phyloP scores from a whole-genome alignment of 257 asterid genomes.

The Solanum lycopersicoides region DNA sequence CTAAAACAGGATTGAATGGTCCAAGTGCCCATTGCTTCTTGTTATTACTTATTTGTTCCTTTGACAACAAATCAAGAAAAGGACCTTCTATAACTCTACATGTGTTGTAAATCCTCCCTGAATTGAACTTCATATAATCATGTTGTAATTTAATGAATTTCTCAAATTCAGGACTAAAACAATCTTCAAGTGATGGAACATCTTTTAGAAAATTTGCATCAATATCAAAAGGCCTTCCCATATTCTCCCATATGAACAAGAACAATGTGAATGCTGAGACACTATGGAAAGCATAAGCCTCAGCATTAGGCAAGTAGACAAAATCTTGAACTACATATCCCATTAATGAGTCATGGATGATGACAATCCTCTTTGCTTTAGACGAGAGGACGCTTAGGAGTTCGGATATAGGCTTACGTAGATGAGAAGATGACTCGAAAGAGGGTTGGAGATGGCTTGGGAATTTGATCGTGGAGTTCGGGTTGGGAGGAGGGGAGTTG shows the following conservation, averaged over 20 bases:
- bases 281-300: slow-evolving; percentile 43
- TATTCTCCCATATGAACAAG: slow-evolving; percentile 40
- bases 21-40: slow-evolving; percentile 66
- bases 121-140: slow-evolving; percentile 13
- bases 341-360: slow-evolving; percentile 50
- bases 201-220: slow-evolving; percentile 16
- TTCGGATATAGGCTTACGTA: slow-evolving; percentile 27
- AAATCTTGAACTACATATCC: slow-evolving; percentile 53
- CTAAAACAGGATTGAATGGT: slow-evolving; percentile 49
- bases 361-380: slow-evolving; percentile 13
- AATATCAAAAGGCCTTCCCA: slow-evolving; percentile 31
- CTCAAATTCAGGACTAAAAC: slow-evolving; percentile 36
- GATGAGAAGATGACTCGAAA: slow-evolving; percentile 19
- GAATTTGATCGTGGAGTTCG: slow-evolving; percentile 8
- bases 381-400: slow-evolving; percentile 16
- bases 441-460: slow-evolving; percentile 42
- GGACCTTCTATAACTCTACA: slow-evolving; percentile 38
- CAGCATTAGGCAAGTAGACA: slow-evolving; percentile 21
- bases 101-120: slow-evolving; percentile 61
- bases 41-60: slow-evolving; percentile 16
- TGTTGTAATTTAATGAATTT: slow-evolving; percentile 23
- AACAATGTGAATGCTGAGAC: slow-evolving; percentile 43
- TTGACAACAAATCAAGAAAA: slow-evolving; percentile 30
- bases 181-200: slow-evolving; percentile 31
- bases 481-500: slow-evolving; percentile 20